These are phyloP conservation scores for Babesia caballi DNA, from an alignment of 169 alveolate genomes.

Conservation along the genomic window DNA sequence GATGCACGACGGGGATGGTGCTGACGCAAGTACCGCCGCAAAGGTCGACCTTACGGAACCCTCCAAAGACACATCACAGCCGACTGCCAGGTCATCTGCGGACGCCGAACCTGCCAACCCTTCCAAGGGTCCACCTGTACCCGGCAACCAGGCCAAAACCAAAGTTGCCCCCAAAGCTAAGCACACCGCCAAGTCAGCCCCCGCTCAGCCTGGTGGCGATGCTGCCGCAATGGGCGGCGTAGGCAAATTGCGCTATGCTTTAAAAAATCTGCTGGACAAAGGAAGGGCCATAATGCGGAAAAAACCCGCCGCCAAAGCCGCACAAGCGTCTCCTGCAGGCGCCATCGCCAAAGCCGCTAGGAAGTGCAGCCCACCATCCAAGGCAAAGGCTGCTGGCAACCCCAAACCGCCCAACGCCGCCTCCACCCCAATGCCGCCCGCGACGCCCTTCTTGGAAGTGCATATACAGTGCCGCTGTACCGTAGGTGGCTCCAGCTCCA, in stretches of 20 bases:
- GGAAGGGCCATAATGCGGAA: neutral
- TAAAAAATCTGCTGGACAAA: constrained; percentile 1
- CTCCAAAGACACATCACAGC: no score
- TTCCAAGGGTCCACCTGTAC: no score
- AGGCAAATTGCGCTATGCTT: neutral
- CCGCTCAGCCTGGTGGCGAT: no score
- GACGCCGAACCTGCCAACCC: no score
- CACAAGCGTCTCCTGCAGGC: neutral
- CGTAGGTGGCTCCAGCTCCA: neutral
- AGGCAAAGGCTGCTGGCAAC: neutral
- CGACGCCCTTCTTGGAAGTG: neutral
- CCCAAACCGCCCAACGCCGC: neutral
- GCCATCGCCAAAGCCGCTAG: neutral
- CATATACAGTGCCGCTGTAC: constrained; percentile 3
- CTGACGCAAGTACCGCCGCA: no score
- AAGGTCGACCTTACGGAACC: no score
- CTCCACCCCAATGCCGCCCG: neutral
- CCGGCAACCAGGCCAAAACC: no score
- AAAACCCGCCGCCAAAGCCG: neutral
- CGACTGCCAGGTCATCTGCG: no score
- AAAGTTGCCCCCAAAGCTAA: no score
- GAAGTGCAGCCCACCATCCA: neutral
- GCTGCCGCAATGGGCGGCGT: no score
- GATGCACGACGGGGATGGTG: no score
- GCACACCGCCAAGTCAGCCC: neutral